Evolutionary conservation across 345 rosid genomes (phyloP).

Genomic region (Syzygium aqueum): DNA sequence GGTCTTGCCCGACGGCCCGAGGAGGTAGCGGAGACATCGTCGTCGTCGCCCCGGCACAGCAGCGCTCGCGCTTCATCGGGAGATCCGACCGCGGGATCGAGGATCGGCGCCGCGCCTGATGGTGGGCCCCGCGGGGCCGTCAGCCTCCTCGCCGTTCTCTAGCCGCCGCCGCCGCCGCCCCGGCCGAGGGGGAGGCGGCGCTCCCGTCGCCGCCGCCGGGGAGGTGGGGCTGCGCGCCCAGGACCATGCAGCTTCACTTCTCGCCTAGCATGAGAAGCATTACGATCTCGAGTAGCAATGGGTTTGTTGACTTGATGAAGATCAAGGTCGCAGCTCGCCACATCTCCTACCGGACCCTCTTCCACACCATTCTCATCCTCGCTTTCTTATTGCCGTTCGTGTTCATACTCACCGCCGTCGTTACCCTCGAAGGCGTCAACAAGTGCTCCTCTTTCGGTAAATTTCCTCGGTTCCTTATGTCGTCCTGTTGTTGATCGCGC

Average conservation of each 20-base stretch:
- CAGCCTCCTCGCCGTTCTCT: background rate
- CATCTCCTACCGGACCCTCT: slow-evolving; percentile 92
- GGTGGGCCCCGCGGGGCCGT: slow-evolving; percentile 32
- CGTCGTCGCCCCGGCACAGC: too few species aligned
- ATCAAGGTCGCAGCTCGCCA: slow-evolving; percentile 99
- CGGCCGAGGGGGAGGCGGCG: background rate
- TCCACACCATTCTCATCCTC: slow-evolving; percentile 88
- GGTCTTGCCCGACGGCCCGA: slow-evolving; percentile 37
- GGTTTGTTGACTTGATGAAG: slow-evolving; percentile 99
- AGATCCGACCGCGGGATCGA: slow-evolving; percentile 9
- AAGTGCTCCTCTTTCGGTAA: slow-evolving; percentile 99
- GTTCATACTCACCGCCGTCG: slow-evolving; percentile 96
- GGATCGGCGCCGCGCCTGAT: slow-evolving; percentile 52
- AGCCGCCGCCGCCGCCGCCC: background rate
- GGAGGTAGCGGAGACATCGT: slow-evolving; percentile 5
- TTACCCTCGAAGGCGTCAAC: slow-evolving; percentile 99
- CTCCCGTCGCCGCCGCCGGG: background rate
- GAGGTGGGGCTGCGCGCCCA: slow-evolving; percentile 73
- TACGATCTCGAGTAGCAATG: slow-evolving; percentile 96
- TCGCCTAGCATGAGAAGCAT: slow-evolving; percentile 99
- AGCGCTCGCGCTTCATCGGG: background rate
- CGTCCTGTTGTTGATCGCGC: background rate
- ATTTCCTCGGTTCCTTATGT: background rate
- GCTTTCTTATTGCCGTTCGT: slow-evolving; percentile 98
- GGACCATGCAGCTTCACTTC: slow-evolving; percentile 99